Evolutionary conservation across 164 flowering plant species (phyloP).

Genomic region (Echeveria elegans): DNA sequence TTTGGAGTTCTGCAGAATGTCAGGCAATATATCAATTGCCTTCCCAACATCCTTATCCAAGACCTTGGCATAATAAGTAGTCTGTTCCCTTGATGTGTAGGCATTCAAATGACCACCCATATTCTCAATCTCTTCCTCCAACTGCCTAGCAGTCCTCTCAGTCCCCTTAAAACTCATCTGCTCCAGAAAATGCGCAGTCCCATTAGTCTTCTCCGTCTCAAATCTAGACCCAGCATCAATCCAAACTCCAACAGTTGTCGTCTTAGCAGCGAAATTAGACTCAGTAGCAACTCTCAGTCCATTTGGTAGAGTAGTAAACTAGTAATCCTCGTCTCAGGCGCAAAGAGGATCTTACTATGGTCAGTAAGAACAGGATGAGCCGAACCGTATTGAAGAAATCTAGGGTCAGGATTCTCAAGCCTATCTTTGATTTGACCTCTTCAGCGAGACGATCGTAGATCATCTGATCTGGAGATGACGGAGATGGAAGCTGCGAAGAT

Average conservation of each 20-base stretch:
- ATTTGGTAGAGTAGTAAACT: constrained; percentile 55
- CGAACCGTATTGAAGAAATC: constrained; percentile 44
- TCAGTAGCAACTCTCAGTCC: constrained; percentile 77
- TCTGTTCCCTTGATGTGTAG: constrained; percentile 82
- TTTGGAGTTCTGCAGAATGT: constrained; percentile 68
- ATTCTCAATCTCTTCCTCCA: constrained; percentile 83
- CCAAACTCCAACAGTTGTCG: constrained; percentile 83
- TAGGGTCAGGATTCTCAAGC: constrained; percentile 42
- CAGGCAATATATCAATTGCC: constrained; percentile 61
- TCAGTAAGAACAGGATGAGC: constrained; percentile 37
- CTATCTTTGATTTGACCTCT: constrained; percentile 33
- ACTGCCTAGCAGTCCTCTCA: constrained; percentile 34
- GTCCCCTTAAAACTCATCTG: constrained; percentile 90
- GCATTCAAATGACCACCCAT: constrained; percentile 88
- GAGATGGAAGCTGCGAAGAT: constrained; percentile 17
- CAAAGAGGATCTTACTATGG: constrained; percentile 39
- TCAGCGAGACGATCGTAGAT: constrained; percentile 51
- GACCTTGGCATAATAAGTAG: constrained; percentile 76
- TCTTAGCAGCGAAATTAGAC: constrained; percentile 41
- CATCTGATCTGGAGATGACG: constrained; percentile 34
- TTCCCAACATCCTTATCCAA: constrained; percentile 42
- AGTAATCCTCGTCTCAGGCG: constrained; percentile 53
- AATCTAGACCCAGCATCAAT: constrained; percentile 85
- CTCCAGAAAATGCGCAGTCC: constrained; percentile 86
- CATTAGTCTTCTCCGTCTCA: constrained; percentile 66